A percentile compares a stretch with the other conserved stretches of the same genome.
Evolutionary conservation across 768 basidiomycete species (phyloP).

Genomic region (Boletus vinaceobasis): DNA sequence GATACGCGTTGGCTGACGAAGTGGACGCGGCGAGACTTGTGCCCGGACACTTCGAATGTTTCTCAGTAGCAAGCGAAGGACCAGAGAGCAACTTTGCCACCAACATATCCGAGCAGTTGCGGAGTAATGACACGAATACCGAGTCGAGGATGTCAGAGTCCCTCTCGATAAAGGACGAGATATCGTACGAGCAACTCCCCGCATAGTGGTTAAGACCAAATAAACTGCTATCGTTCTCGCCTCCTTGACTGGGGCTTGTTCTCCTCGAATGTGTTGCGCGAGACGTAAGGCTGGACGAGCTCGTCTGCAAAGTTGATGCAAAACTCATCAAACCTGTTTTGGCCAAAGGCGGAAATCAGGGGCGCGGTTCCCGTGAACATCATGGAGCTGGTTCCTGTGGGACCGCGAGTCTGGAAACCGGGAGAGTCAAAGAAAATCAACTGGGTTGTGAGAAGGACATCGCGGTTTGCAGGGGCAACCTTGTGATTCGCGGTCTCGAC

Average conservation of each 20-base stretch:
- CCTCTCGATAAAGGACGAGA: constrained; percentile 63
- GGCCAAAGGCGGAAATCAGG: too few species aligned
- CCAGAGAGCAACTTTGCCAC: constrained; percentile 81
- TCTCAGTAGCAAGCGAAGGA: constrained; percentile 78
- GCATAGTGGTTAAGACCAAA: constrained; percentile 91
- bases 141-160: constrained; percentile 78
- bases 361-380: too few species aligned
- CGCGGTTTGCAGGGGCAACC: constrained; percentile 55
- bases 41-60: constrained; percentile 78
- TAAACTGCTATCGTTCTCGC: constrained; percentile 45
- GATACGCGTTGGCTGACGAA: constrained; percentile 61
- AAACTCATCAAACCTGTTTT: too few species aligned
- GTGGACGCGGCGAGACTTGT: constrained; percentile 85
- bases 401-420: constrained; percentile 75
- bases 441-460: constrained; percentile 56
- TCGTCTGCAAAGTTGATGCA: too few species aligned
- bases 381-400: constrained; percentile 59
- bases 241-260: constrained; percentile 45
- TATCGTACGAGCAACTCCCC: constrained; percentile 71
- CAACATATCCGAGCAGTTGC: constrained; percentile 68
- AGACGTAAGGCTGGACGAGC: too few species aligned
- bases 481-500: constrained; percentile 86
- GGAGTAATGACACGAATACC: constrained; percentile 74
- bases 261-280: too few species aligned
- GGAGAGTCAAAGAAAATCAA: constrained; percentile 77